phyloP scores from a whole-genome alignment of 805 yeast genomes.

The Priceomyces medius region DNA sequence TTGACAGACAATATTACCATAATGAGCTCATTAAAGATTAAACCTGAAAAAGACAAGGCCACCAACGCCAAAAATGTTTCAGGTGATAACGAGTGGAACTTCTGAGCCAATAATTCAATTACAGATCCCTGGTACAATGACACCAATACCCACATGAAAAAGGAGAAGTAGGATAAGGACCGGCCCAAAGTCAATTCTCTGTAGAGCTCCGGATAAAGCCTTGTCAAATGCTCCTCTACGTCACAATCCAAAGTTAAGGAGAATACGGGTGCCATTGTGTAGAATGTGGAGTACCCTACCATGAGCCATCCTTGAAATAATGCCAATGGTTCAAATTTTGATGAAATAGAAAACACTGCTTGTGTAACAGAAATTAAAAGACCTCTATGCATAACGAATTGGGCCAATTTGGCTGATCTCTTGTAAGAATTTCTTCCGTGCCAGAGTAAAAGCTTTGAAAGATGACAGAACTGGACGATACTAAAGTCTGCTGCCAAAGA shows the following conservation, averaged over 20 bases:
- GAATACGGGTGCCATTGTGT: slow-evolving; percentile 98
- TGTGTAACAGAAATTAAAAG: slow-evolving; percentile 91
- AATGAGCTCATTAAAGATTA: slow-evolving; percentile 79
- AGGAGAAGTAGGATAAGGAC: slow-evolving; percentile 81
- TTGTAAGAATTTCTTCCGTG: slow-evolving; percentile 98
- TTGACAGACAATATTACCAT: slow-evolving; percentile 94
- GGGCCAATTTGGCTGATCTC: slow-evolving; percentile 91
- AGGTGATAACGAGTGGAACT: slow-evolving; percentile 60
- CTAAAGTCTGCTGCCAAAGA: slow-evolving; percentile 97
- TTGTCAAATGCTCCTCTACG: slow-evolving; percentile 84
- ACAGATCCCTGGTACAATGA: slow-evolving; percentile 89
- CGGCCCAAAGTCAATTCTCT: slow-evolving; percentile 87
- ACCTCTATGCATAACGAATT: slow-evolving; percentile 96
- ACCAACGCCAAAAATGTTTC: slow-evolving; percentile 70
- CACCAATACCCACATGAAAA: slow-evolving; percentile 86
- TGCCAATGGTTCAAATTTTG: slow-evolving; percentile 90
- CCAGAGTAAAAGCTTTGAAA: slow-evolving; percentile 87
- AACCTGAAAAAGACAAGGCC: slow-evolving; percentile 76
- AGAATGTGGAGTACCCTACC: slow-evolving; percentile 97
- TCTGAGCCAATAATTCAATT: slow-evolving; percentile 80
- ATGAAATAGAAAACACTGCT: slow-evolving; percentile 84
- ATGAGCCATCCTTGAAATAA: slow-evolving; percentile 93
- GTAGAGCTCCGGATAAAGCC: slow-evolving; percentile 90
- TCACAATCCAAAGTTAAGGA: slow-evolving; percentile 89
- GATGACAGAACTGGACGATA: slow-evolving; percentile 83